Percentiles rank a stretch among this genome's conserved stretches.
Evolutionary conservation across 495 filamentous ascomycete species (phyloP).

Genomic region (Bacidia rubella): DNA sequence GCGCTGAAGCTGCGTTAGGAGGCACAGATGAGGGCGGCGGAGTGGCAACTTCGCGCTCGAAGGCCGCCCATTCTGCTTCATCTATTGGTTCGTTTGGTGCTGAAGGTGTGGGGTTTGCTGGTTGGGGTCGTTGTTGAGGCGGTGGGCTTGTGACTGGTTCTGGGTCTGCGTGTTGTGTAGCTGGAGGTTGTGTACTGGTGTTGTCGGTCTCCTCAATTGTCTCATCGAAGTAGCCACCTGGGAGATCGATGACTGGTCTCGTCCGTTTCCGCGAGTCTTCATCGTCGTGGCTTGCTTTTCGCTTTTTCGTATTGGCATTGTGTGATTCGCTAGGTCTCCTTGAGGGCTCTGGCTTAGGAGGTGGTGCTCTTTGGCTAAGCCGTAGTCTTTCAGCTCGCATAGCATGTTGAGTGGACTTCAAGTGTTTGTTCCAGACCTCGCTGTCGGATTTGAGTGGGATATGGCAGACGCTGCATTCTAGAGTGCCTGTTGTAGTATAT

Average conservation of each 20-base stretch:
- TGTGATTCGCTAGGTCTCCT: background rate
- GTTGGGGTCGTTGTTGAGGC: constrained; percentile 11
- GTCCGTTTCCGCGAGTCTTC: constrained; percentile 36
- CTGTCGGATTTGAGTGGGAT: constrained; percentile 41
- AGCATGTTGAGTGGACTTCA: constrained; percentile 14
- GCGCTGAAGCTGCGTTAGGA: constrained; percentile 22
- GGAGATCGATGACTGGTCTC: constrained; percentile 19
- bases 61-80: constrained; percentile 83
- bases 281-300: constrained; percentile 39
- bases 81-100: constrained; percentile 34
- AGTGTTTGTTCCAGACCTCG: constrained; percentile 21
- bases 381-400: constrained; percentile 16
- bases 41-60: constrained; percentile 70
- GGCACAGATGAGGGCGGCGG: constrained; percentile 34
- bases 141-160: constrained; percentile 9
- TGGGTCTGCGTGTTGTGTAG: constrained; percentile 7
- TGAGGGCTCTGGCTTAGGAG: background rate
- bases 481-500: constrained; percentile 45
- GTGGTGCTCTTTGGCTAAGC: constrained; percentile 1
- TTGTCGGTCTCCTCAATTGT: constrained; percentile 10
- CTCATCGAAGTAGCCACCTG: constrained; percentile 18
- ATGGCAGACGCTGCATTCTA: constrained; percentile 46
- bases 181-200: background rate
- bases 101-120: constrained; percentile 11
- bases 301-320: constrained; percentile 36